Evolutionary conservation across 257 asterid species (phyloP), one percentile per base, ranked within the genome.

Genomic region (Voacanga thouarsii): DNA sequence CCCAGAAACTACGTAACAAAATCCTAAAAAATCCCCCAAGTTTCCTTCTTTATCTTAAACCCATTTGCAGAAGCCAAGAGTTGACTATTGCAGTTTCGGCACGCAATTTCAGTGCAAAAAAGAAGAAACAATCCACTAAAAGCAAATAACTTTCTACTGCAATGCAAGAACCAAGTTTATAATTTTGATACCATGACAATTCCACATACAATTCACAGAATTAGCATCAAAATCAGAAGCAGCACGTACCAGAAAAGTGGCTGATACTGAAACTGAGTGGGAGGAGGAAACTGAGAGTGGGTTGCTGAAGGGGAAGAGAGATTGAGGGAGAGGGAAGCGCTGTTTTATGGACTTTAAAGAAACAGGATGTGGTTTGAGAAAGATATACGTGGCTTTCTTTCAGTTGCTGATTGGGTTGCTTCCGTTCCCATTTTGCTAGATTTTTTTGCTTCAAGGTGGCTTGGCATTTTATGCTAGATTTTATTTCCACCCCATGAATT

Each of bases 331-430:
- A 75, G 44, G 81, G 68, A 49, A 79, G 69, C 1, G 65, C 41
- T 41, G 50, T 65, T 67, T 14, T 69, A 81, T 64, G 74, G 72
- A 86, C 87, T 87, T 87, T 89, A 87, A 85, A 87, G 88, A 88
- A 84, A 87, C 53, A 53, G 88, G 92, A 83, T 92, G 90, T 88
- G 97, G 94, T 83, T 78, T 79, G 80, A 71, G 75, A 80, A 51
- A n/a, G 44, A 80, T 16, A 44, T 75, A 86, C 96, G 97, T 93
- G 97, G 93, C 90, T 7, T 71, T 76, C 75, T 76, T 50, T 64
- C 72, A 49, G 60, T 82, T 85, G 77, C 23, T 77, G 79, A 86
- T 83, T 81, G 80, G 83, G 74, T 82, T 72, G 49, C 65, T 21
- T 12, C 49, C 15, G 30, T 49, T 63, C 73, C 70, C 71, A 47